A percentile compares a stretch with the other conserved stretches of the same genome.
Evolutionary conservation across 805 yeast species (phyloP).

Genomic region (Yamadazyma phyllophila): DNA sequence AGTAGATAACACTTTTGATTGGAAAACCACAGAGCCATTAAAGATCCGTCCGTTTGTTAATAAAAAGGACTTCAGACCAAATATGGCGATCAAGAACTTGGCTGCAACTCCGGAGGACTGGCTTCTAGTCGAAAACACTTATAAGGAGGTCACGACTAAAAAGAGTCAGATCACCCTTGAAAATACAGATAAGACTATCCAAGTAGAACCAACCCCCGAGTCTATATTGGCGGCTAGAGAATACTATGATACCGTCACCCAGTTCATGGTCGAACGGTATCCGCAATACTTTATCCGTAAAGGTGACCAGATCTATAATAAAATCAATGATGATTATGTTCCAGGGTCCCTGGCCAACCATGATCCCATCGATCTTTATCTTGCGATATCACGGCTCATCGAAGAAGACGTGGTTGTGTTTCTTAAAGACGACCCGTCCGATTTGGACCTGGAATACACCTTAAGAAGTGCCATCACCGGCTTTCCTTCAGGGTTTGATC

Average conservation of each 20-base stretch:
- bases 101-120: constrained; percentile 47
- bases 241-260: constrained; percentile 43
- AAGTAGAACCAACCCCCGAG: constrained; percentile 17
- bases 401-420: constrained; percentile 67
- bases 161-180: constrained; percentile 19
- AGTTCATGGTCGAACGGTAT: constrained; percentile 45
- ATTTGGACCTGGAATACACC: constrained; percentile 53
- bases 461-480: constrained; percentile 56
- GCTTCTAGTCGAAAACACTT: constrained; percentile 62
- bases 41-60: constrained; percentile 38
- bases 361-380: constrained; percentile 21
- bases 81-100: constrained; percentile 33
- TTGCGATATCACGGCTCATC: constrained; percentile 33
- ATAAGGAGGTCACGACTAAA: constrained; percentile 21
- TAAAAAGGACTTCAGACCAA: constrained; percentile 33
- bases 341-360: constrained; percentile 24
- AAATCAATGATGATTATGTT: constrained; percentile 38
- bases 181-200: constrained; percentile 30
- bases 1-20: constrained; percentile 37
- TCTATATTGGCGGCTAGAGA: constrained; percentile 43
- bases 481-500: constrained; percentile 75
- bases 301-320: constrained; percentile 29
- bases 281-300: constrained; percentile 49
- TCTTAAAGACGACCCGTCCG: constrained; percentile 36
- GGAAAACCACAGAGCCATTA: constrained; percentile 44